phyloP scores from a whole-genome alignment of 2,329 filamentous ascomycete genomes.

The Claviceps pusilla region DNA sequence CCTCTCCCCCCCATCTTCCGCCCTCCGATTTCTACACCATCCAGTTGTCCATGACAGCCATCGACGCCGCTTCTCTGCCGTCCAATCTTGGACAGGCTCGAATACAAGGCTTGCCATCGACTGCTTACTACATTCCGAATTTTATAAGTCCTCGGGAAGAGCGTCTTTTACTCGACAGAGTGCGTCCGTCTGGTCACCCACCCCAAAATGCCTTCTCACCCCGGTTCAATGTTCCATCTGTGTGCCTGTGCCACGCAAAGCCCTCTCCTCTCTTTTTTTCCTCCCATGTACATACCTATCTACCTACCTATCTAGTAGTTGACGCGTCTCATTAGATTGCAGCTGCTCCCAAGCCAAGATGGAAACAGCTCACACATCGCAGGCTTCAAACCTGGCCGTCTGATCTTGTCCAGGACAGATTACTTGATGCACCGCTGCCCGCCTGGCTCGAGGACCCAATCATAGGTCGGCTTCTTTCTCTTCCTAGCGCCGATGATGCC shows the following conservation, averaged over 20 bases:
- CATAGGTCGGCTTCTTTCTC: conserved; percentile 42
- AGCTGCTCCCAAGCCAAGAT: conserved; percentile 56
- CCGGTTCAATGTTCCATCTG: neutral
- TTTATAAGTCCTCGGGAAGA: conserved; percentile 73
- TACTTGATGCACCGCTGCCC: conserved; percentile 62
- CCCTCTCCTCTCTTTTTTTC: neutral
- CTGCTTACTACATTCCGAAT: conserved; percentile 71
- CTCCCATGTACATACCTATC: neutral
- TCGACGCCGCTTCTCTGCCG: conserved; percentile 22
- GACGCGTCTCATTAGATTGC: conserved; percentile 29
- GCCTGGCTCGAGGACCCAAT: conserved; percentile 59
- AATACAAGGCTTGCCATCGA: conserved; percentile 41
- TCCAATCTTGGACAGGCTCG: conserved; percentile 33
- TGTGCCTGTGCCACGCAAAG: neutral
- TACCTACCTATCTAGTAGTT: neutral
- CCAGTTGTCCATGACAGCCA: neutral
- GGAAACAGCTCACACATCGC: conserved; percentile 78
- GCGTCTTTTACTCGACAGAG: conserved; percentile 53
- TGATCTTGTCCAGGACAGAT: conserved; percentile 59
- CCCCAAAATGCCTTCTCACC: neutral
- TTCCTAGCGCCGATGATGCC: conserved; percentile 21
- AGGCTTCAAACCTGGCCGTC: conserved; percentile 86
- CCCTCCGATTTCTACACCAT: neutral
- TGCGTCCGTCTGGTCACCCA: conserved; percentile 20
- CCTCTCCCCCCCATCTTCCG: neutral